Evolutionary conservation across 192 early-diverging fungal genomes (phyloP), one percentile per base, ranked within the genome.

Genomic region (Funneliformis geosporum): DNA sequence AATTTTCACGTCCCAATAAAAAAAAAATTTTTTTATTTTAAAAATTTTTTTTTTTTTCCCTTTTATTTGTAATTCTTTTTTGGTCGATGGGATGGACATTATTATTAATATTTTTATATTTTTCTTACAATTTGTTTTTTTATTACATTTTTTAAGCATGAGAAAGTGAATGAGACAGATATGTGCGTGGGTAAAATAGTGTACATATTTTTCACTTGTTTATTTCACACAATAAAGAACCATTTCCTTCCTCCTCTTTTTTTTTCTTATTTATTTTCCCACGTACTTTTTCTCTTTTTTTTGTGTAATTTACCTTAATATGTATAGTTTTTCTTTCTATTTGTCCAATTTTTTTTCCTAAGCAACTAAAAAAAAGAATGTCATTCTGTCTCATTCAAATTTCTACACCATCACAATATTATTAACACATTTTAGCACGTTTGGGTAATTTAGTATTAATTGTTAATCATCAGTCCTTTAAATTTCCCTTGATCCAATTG

Each of bases 81-180:
- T 72, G 42, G 73, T 74, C 10, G 23, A 74, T 74, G 73, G 59
- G 73, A 74, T 50, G 59, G 59, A 74, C 73, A 60, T 50, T 74
- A 72, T 67, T 16, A 66, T 50, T 60, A 55, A 28, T 16, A 33
- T 12, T 9, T 27, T 44, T 68, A 64, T 10, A 39, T 78, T 67
- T 33, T 9, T 76, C 16, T 39, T 40, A 21, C 33, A 33, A 33
- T 33, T 71, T 71, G 11, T 18, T 72, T 43, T 21, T 10, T 78
- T 46, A 68, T 78, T 68, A 50, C 46, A 28, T 78, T 78, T 78
- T 78, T 66, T 33, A 40, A 18, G 16, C 16, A 55, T 55, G 4
- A 55, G 21, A 28, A 28, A 28, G 66, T 27, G 25, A 8, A 18
- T 73, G 70, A 73, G 25, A 40, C 39, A 10, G 11, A 33, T 28